Conservation (phyloP, 2,329 filamentous ascomycete species). For the Clarireedia homoeocarpa region DNA sequence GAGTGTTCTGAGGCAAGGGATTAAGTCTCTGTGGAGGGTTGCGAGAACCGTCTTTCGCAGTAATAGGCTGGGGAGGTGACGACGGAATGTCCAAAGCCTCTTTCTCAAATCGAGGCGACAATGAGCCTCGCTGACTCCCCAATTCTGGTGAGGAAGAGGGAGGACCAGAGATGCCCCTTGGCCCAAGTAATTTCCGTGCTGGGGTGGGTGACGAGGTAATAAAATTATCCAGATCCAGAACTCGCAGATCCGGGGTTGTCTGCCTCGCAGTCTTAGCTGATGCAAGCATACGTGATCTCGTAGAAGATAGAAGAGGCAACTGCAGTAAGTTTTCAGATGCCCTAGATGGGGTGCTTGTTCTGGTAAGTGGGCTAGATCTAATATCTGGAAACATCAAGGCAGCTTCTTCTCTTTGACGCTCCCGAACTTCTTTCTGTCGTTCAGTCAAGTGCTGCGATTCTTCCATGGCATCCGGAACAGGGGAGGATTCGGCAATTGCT, state of each 20-base stretch:
- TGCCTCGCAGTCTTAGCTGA: slow-evolving; percentile 13
- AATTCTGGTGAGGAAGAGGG: slow-evolving; percentile 50
- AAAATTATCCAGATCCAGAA: slow-evolving; percentile 24
- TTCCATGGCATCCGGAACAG: slow-evolving; percentile 37
- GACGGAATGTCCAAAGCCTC: slow-evolving; percentile 34
- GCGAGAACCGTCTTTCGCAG: neutral
- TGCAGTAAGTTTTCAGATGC: slow-evolving; percentile 23
- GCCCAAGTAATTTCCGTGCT: slow-evolving; percentile 39
- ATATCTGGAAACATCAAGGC: slow-evolving; percentile 62
- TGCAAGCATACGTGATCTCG: slow-evolving; percentile 12
- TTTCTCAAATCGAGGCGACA: too few relatives aligned
- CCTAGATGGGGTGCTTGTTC: slow-evolving; percentile 11
- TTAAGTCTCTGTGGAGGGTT: neutral
- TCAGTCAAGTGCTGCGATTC: slow-evolving; percentile 74
- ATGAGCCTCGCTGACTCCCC: neutral
- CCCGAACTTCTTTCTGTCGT: slow-evolving; percentile 68
- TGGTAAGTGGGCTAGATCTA: slow-evolving; percentile 42
- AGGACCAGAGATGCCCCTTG: slow-evolving; percentile 42
- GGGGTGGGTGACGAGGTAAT: slow-evolving; percentile 53
- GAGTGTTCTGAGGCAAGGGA: neutral
- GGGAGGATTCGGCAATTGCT: slow-evolving; percentile 57
- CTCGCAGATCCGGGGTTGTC: slow-evolving; percentile 21
- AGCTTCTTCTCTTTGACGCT: slow-evolving; percentile 58
- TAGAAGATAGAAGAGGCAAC: slow-evolving; percentile 19
- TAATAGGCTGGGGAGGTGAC: slow-evolving; percentile 17